Base-by-base conservation (phyloP, 495 filamentous ascomycete species). In the Talaromyces adpressus region DNA sequence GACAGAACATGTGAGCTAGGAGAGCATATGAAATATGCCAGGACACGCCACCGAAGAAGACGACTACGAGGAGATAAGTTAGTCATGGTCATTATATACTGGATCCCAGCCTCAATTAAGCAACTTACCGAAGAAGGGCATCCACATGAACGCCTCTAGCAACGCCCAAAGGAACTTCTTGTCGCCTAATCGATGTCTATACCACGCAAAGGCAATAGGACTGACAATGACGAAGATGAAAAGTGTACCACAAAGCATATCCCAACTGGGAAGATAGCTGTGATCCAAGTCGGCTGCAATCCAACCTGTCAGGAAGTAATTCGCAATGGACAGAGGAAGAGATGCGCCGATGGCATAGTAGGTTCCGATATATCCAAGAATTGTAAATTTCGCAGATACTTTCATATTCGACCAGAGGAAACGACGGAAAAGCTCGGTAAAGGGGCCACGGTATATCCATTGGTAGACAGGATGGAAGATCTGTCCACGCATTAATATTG, bases 291-390 rank as follows among this genome's bases (percentile, higher is more conserved):
- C 83, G 5, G 85, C 87, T 69, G 85, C 87, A 78, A 85, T 90
- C 85, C 86, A 89, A 61, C 88, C 76, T 36, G 76, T 71, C n/a
- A 78, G 60, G 52, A 74, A 61, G 54, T 78, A 78, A 61, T 78
- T 78, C 29, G 64, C 66, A 1, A 75, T 66, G 9, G 71, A 68
- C 11, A 78, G 66, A 7, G 73, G 70, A 60, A 75, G 69, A 9
- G 69, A 72, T n/a, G 75, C 71, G n/a, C 71, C 72, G 60, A 78
- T 74, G 32, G 75, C 74, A 64, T 76, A 78, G 61, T 78, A 93
- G n/a, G 90, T 91, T n/a, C 88, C 89, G 64, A 92, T 90, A 70
- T 93, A 93, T 0, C 89, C 89, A 65, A 92, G 77, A 66, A 92
- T 89, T 34, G 90, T 91, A 69, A 92, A 75, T 75, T 93, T 93